Conservation (phyloP, 2,329 filamentous ascomycete species). For the Cladobotryum protrusum region DNA sequence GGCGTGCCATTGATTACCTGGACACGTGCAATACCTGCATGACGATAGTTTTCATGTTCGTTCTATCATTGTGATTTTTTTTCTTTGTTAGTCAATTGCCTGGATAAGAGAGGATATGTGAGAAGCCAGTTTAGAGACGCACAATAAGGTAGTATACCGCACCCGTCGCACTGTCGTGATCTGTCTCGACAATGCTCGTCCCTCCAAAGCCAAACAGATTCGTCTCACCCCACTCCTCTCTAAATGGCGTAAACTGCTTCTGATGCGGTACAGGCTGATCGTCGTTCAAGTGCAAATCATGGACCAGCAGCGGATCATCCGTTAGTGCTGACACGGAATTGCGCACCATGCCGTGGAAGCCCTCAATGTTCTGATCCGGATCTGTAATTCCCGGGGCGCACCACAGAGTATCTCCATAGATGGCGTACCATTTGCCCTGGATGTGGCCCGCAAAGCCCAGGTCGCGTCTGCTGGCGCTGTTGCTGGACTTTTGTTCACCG, state of each 20-base stretch:
- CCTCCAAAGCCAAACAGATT: conserved; percentile 32
- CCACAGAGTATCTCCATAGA: conserved; percentile 29
- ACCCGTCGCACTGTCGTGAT: conserved; percentile 20
- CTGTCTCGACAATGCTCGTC: conserved; percentile 32
- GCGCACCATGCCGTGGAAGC: conserved; percentile 36
- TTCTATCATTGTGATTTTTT: conserved; percentile 22
- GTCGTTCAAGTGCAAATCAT: conserved; percentile 30
- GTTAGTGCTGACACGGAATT: conserved; percentile 30
- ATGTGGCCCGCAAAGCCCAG: conserved; percentile 32
- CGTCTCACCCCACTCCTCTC: conserved; percentile 31
- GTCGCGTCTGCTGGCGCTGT: conserved; percentile 33
- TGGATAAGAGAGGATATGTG: background rate
- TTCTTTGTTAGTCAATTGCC: background rate
- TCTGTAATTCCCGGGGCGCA: conserved; percentile 27
- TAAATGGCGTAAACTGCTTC: conserved; percentile 31
- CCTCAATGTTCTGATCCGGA: conserved; percentile 21
- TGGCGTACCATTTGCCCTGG: conserved; percentile 32
- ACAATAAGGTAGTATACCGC: conserved; percentile 33
- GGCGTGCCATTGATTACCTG: conserved; percentile 27
- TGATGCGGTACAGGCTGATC: conserved; percentile 24
- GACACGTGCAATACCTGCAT: conserved; percentile 31
- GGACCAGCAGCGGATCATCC: conserved; percentile 28
- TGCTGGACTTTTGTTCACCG: conserved; percentile 30
- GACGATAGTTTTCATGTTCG: conserved; percentile 26
- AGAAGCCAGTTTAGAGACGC: conserved; percentile 7